Conservation (phyloP, 768 basidiomycete species). For the Lactarius hengduanensis region DNA sequence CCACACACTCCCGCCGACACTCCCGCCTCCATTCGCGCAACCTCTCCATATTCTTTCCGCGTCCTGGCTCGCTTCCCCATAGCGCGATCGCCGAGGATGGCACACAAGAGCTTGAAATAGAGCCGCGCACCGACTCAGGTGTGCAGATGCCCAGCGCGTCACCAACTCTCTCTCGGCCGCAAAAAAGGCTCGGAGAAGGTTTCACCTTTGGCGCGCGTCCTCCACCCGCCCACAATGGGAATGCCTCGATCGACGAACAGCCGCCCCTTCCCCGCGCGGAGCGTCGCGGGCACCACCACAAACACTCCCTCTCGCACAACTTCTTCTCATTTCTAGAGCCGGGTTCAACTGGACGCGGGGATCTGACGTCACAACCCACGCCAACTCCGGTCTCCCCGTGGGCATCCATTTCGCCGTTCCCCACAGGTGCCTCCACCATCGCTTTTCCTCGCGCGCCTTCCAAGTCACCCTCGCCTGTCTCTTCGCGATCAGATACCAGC, state of each 20-base stretch:
- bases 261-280: slow-evolving; percentile 36
- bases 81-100: slow-evolving; percentile 70
- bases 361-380: slow-evolving; percentile 57
- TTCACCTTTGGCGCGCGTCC: slow-evolving; percentile 67
- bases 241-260: slow-evolving; percentile 30
- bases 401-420: slow-evolving; percentile 53
- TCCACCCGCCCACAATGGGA: slow-evolving; percentile 37
- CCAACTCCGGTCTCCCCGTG: slow-evolving; percentile 65
- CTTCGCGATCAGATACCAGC: slow-evolving; percentile 12
- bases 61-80: slow-evolving; percentile 61
- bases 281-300: slow-evolving; percentile 82
- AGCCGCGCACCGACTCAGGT: slow-evolving; percentile 27
- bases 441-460: slow-evolving; percentile 12
- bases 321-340: slow-evolving; percentile 96
- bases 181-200: slow-evolving; percentile 46
- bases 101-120: slow-evolving; percentile 50
- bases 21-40: slow-evolving; percentile 86
- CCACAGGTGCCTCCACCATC: slow-evolving; percentile 22
- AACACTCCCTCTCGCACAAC: slow-evolving; percentile 91
- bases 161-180: slow-evolving; percentile 40
- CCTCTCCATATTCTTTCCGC: slow-evolving; percentile 87
- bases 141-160: slow-evolving; percentile 42
- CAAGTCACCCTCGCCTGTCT: slow-evolving; percentile 9
- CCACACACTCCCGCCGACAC: slow-evolving; percentile 46
- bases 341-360: slow-evolving; percentile 38